Evolutionary conservation across 768 basidiomycete species (phyloP).

Genomic region (Kondoa subrosea): DNA sequence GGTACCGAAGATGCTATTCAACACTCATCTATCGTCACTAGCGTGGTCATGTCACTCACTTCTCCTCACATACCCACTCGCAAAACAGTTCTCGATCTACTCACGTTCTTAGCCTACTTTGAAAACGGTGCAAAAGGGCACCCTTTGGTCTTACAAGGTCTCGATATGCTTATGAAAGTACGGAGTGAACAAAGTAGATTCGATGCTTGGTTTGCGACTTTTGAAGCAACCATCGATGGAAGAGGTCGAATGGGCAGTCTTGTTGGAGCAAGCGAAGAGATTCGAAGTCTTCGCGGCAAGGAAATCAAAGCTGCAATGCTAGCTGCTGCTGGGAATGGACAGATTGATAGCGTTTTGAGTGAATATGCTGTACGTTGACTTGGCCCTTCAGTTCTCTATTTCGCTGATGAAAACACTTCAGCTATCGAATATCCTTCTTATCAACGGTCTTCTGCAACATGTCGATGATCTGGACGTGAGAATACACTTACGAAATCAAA

Average conservation of each 20-base stretch:
- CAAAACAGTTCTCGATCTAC: slow-evolving; percentile 58
- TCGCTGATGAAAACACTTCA: slow-evolving; percentile 28
- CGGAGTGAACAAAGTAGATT: slow-evolving; percentile 41
- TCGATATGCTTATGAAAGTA: slow-evolving; percentile 39
- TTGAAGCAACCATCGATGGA: slow-evolving; percentile 59
- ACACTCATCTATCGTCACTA: slow-evolving; percentile 54
- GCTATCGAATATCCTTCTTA: slow-evolving; percentile 55
- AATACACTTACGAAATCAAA: slow-evolving; percentile 67
- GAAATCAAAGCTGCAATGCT: slow-evolving; percentile 19
- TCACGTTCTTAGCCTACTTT: slow-evolving; percentile 55
- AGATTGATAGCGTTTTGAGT: slow-evolving; percentile 51
- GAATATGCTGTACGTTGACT: slow-evolving; percentile 61
- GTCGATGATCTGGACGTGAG: slow-evolving; percentile 67
- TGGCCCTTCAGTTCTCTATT: not conserved
- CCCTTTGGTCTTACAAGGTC: slow-evolving; percentile 52
- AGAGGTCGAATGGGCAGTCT: slow-evolving; percentile 86
- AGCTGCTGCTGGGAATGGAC: slow-evolving; percentile 2
- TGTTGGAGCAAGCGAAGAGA: slow-evolving; percentile 86
- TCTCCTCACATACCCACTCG: slow-evolving; percentile 63
- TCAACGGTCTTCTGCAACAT: slow-evolving; percentile 48
- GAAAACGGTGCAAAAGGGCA: slow-evolving; percentile 40
- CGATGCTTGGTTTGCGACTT: slow-evolving; percentile 73
- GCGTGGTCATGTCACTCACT: slow-evolving; percentile 66
- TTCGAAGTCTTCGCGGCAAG: slow-evolving; percentile 39
- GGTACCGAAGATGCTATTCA: slow-evolving; percentile 57